Conservation (phyloP, 352 stramenopile genomes). For the Globisporangium paddicum region DNA sequence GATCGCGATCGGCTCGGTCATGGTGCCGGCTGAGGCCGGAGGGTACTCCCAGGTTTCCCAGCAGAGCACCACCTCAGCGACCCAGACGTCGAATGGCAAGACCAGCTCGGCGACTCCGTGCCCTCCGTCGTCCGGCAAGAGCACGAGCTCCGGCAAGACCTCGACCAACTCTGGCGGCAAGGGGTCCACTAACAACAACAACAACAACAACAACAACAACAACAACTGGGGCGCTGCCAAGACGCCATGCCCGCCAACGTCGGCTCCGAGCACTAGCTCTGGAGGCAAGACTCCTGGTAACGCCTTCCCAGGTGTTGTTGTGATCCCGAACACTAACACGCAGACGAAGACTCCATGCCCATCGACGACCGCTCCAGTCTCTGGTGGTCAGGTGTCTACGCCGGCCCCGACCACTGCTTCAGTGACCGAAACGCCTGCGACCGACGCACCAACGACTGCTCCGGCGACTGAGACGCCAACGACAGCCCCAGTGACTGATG, state of each 20-base stretch:
- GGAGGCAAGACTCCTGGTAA: neutral
- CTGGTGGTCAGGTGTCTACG: neutral
- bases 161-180: neutral
- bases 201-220: neutral
- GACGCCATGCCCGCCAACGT: neutral
- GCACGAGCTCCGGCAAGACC: neutral
- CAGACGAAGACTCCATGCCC: constrained; percentile 2
- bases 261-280: neutral
- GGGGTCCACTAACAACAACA: neutral
- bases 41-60: neutral
- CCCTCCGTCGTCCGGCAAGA: neutral
- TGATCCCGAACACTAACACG: neutral
- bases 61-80: neutral
- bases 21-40: neutral
- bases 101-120: neutral
- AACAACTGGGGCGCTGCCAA: too few relatives aligned
- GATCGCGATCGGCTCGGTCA: neutral
- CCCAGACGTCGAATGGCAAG: neutral
- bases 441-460: neutral
- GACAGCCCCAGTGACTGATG: too few relatives aligned
- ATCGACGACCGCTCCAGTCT: neutral
- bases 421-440: neutral
- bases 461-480: neutral
- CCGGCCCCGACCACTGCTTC: neutral
- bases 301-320: neutral